Conservation (phyloP, 169 alveolate genomes). For the Plasmodium blacklocki region DNA sequence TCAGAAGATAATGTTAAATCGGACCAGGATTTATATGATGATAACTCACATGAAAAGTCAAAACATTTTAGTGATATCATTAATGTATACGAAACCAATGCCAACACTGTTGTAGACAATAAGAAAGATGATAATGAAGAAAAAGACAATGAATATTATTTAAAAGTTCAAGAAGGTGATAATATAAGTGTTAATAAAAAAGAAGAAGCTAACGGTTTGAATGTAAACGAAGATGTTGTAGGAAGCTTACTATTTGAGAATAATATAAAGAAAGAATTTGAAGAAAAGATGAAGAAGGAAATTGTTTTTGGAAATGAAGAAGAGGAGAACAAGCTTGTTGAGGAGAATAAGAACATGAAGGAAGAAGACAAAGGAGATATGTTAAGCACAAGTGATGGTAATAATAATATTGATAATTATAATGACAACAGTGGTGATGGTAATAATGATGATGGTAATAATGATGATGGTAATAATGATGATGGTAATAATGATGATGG, state of each 20-base stretch:
- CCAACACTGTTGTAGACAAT: not conserved
- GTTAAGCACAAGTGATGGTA: not conserved
- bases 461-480: not conserved
- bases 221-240: not conserved
- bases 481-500: not conserved
- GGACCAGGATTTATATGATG: too few relatives aligned
- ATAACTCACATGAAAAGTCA: too few relatives aligned
- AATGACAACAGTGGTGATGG: not conserved
- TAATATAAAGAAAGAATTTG: not conserved
- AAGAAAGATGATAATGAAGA: not conserved
- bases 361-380: slow-evolving; percentile 3
- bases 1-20: too few relatives aligned
- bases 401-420: not conserved
- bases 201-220: too few relatives aligned
- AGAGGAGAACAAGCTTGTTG: not conserved
- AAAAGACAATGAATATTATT: not conserved
- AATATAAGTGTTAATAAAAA: too few relatives aligned
- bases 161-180: not conserved
- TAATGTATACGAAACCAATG: not conserved
- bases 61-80: too few relatives aligned
- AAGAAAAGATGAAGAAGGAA: not conserved
- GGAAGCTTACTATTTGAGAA: not conserved
- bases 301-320: not conserved
- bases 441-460: not conserved
- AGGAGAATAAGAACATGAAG: not conserved